Percentiles rank a stretch among this genome's conserved stretches.
These are phyloP conservation scores for Rhinocladiella similis DNA, from an alignment of 2,329 filamentous ascomycete species.

Conservation along the genomic window DNA sequence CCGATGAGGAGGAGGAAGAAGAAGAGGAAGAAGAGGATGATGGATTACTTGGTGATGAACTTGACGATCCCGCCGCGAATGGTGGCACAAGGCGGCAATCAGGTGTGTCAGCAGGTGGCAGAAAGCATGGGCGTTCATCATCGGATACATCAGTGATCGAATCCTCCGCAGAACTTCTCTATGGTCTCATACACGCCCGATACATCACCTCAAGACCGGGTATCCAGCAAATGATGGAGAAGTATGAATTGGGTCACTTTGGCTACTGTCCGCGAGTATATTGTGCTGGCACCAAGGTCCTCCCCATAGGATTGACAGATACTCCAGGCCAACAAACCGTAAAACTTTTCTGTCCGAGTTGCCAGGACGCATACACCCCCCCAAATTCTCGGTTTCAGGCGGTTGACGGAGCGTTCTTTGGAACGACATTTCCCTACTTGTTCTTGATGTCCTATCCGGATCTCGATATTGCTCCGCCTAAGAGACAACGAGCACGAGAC, in stretches of 20 bases:
- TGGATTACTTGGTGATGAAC: constrained; percentile 65
- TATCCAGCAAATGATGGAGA: constrained; percentile 99
- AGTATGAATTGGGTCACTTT: constrained; percentile 96
- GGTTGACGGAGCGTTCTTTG: constrained; percentile 97
- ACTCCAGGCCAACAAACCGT: constrained; percentile 96
- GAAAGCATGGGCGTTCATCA: constrained; percentile 81
- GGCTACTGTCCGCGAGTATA: constrained; percentile 92
- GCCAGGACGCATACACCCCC: constrained; percentile 94
- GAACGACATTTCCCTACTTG: constrained; percentile 91
- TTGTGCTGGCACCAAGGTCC: constrained; percentile 84
- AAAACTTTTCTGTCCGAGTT: constrained; percentile 96
- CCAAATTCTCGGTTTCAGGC: constrained; percentile 97
- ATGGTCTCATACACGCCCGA: constrained; percentile 95
- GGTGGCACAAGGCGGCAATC: constrained; percentile 61
- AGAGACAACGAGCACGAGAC: constrained; percentile 45
- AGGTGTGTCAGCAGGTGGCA: constrained; percentile 37
- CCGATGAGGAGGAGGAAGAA: constrained; percentile 64
- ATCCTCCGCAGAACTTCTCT: constrained; percentile 95
- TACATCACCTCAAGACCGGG: constrained; percentile 96
- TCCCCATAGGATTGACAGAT: constrained; percentile 91
- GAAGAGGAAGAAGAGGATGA: constrained; percentile 67
- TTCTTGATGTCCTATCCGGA: constrained; percentile 99
- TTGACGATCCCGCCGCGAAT: constrained; percentile 39
- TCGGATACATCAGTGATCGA: constrained; percentile 95
- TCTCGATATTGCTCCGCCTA: constrained; percentile 76